These are phyloP conservation scores for Phytopythium montanum DNA, from an alignment of 352 stramenopile genomes.

Conservation along the genomic window DNA sequence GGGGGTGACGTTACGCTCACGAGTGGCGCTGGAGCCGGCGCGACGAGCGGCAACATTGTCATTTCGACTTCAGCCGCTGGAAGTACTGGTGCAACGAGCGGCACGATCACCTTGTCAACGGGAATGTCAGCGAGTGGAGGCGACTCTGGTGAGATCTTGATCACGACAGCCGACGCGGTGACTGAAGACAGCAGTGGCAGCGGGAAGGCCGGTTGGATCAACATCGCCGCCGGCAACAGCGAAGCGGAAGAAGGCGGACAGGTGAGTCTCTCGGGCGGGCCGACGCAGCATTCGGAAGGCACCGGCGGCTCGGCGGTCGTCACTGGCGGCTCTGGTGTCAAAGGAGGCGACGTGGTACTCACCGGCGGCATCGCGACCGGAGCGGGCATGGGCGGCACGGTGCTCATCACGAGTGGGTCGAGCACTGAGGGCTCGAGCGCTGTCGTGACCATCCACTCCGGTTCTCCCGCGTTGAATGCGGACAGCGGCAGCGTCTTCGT, in stretches of 20 bases:
- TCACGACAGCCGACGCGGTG: slow-evolving; percentile 20
- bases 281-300: neutral
- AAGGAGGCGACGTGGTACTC: slow-evolving; percentile 25
- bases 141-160: slow-evolving; percentile 24
- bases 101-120: slow-evolving; percentile 16
- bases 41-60: slow-evolving; percentile 19
- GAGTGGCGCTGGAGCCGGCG: slow-evolving; percentile 10
- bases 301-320: slow-evolving; percentile 9
- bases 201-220: slow-evolving; percentile 26
- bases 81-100: slow-evolving; percentile 11
- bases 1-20: slow-evolving; percentile 16
- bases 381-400: slow-evolving; percentile 8
- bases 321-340: slow-evolving; percentile 10
- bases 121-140: slow-evolving; percentile 5
- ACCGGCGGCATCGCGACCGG: slow-evolving; percentile 20
- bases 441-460: neutral
- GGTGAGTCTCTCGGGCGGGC: neutral
- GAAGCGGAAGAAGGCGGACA: neutral
- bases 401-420: slow-evolving; percentile 19
- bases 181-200: neutral
- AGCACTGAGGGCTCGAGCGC: neutral
- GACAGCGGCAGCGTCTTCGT: slow-evolving; percentile 7
- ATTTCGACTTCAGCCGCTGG: slow-evolving; percentile 20
- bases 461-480: neutral
- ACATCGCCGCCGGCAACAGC: slow-evolving; percentile 20